These are phyloP conservation scores for Aspergillus sp. DNA, from an alignment of 2,329 filamentous ascomycete genomes.

Conservation along the genomic window DNA sequence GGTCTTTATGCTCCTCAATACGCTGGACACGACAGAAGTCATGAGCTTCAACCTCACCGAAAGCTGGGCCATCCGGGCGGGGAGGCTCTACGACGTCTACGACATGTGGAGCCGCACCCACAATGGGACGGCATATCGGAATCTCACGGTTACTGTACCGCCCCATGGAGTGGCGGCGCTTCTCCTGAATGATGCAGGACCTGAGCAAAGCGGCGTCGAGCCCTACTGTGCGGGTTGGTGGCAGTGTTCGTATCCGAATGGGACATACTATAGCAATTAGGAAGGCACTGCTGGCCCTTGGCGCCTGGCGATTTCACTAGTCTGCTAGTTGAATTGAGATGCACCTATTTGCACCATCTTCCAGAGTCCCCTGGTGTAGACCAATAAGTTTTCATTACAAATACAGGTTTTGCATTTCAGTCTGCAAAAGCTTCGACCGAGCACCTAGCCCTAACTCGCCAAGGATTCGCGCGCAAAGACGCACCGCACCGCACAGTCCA, in stretches of 20 bases:
- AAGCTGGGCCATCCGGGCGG: slow-evolving; percentile 2
- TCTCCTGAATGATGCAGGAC: background rate
- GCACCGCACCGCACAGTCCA: too few species aligned
- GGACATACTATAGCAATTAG: background rate
- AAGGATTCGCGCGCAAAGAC: too few species aligned
- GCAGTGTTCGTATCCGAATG: background rate
- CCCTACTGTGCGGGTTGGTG: background rate
- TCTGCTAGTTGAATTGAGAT: too few species aligned
- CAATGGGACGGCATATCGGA: background rate
- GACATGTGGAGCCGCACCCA: slow-evolving; percentile 2
- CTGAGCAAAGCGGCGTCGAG: background rate
- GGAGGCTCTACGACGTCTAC: background rate
- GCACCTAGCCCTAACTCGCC: too few species aligned
- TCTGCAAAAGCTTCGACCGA: too few species aligned
- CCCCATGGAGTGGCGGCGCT: background rate
- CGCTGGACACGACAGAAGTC: background rate
- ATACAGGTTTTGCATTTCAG: too few species aligned
- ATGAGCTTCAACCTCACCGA: slow-evolving; percentile 6
- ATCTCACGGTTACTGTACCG: background rate
- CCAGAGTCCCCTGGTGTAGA: too few species aligned
- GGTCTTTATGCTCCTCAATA: slow-evolving; percentile 1
- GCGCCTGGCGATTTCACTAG: too few species aligned
- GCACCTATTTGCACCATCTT: too few species aligned
- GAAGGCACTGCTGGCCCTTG: background rate
- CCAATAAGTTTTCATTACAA: too few species aligned